phyloP scores from a whole-genome alignment of 441 rosid genomes.

The Raphanus hybrid region DNA sequence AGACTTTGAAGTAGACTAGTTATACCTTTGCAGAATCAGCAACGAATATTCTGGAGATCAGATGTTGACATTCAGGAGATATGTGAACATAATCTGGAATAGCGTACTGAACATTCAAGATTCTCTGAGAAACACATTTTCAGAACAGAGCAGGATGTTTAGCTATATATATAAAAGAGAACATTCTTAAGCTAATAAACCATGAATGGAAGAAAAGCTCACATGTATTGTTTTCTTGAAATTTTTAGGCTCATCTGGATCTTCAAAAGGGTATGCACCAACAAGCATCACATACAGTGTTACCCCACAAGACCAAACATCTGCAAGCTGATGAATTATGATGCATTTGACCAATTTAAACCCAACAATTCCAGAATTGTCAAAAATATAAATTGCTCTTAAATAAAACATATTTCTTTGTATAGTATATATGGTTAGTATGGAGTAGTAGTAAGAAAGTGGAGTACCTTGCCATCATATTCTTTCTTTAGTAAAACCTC shows the following conservation, averaged over 20 bases:
- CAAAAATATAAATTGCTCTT: background rate
- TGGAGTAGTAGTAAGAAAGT: constrained; percentile 1
- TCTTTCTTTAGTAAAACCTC: constrained; percentile 95
- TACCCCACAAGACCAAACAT: constrained; percentile 99
- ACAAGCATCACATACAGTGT: constrained; percentile 95
- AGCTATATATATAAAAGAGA: background rate
- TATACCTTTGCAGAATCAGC: constrained; percentile 89
- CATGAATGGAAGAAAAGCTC: background rate
- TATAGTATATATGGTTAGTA: background rate
- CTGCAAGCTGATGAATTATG: constrained; percentile 73
- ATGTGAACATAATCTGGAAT: constrained; percentile 94
- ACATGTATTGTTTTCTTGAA: too few relatives aligned
- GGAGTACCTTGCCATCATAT: constrained; percentile 94
- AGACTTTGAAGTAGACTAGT: background rate
- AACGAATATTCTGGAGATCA: constrained; percentile 91
- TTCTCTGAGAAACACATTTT: constrained; percentile 63
- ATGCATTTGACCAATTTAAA: constrained; percentile 14
- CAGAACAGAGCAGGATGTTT: background rate
- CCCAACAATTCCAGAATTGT: background rate
- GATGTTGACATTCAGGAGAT: constrained; percentile 87
- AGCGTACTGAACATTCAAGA: constrained; percentile 91
- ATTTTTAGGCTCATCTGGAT: constrained; percentile 70
- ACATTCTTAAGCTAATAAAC: background rate
- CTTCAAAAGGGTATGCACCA: constrained; percentile 94
- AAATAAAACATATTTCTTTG: background rate